Base-by-base conservation (phyloP, 2,329 filamentous ascomycete species). In the Arachnopeziza araneosa region DNA sequence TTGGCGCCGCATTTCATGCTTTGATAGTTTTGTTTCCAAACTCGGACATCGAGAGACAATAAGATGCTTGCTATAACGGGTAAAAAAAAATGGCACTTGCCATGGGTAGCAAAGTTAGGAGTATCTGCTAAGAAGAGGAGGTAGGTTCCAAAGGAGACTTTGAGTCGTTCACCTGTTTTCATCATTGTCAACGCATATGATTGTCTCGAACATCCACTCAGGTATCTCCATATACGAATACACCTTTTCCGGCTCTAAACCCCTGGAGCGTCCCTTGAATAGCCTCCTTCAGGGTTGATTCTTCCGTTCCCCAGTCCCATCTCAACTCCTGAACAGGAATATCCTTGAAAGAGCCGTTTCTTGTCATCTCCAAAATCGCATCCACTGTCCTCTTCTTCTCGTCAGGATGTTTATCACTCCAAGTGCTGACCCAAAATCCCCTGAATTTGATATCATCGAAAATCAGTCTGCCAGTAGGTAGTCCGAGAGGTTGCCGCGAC, bases 351-450 rank as follows among this genome's bases (percentile, higher is more conserved):
- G 88, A 84, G 6, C 91, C 91, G 56, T 83, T 77, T 19, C 90
- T 79, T 24, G 88, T 90, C 72, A 96, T 75, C 50, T 86, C 82
- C 62, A 99, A 76, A 44, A 99, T 87, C 75, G 96, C 90, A 24
- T 88, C 83, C n/a, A 98, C 86, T 52, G 91, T 96, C 70, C 81
- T 83, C 72, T 84, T 83, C 78, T 96, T 96, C 61, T 88, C 86
- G 6, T 81, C 79, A 0, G 86, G 83, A 68, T 97, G 82, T 64
- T 81, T 77, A 71, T 93, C 87, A 54, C 89, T 91, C 93, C 95
- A 98, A 62, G 82, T 85, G 71, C 89, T 95, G 24, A 98, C 86
- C 95, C 95, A 99, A 75, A 98, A 99, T 4, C 95, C 96, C 63
- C 90, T 83, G 71, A 97, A 96, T 56, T 84, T 82, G 56, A 98